Evolutionary conservation across 2,329 filamentous ascomycete genomes (phyloP), one percentile per base, ranked within the genome.

Genomic region (Aspergillus nomiae): DNA sequence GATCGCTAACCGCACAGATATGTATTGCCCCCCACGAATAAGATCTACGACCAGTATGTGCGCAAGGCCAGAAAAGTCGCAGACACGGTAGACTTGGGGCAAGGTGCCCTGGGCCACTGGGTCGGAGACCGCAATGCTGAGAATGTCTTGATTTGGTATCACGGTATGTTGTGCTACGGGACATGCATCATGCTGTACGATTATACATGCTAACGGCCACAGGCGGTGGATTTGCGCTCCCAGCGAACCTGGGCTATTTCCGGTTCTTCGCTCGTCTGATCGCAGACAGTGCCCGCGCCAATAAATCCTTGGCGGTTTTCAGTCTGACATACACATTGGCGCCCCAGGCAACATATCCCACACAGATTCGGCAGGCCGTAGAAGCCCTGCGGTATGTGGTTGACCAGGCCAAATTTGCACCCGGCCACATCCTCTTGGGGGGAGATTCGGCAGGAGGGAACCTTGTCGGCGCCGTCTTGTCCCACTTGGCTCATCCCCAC

Each of bases 251-350:
- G 8, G 82, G 77, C 48, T 83, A 86, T 70, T 76, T 86, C 59
- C 72, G 80, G 21, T 87, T 83, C 77, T 77, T 84, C 56, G 69
- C 72, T 24, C 77, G 81, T 19, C 73, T 86, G 36, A 73, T 81
- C 57, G 73, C 78, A 43, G 73, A 78, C n/a, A 72, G 84, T 24
- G 70, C 74, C n/a, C 72, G 73, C 10, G 66, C 71, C 32, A 81
- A 80, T 48, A 80, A 84, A 58, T 76, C 78, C 36, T 74, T 85
- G 34, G 79, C 84, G 21, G 74, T 84, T 55, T 80, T 88, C 56
- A 73, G 85, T 28, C 78, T 87, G n/a, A 82, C 83, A 45, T 90
- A 90, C 73, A 84, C 83, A 30, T 81, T 89, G n/a, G 81, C 85
- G 0, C 81, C 81, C 0, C 66, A 74, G 12, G 80, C 74, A 8